Percentiles rank a stretch among this genome's conserved stretches.
Evolutionary conservation across 805 yeast species (phyloP).

Genomic region (Isabelozyma heimii): DNA sequence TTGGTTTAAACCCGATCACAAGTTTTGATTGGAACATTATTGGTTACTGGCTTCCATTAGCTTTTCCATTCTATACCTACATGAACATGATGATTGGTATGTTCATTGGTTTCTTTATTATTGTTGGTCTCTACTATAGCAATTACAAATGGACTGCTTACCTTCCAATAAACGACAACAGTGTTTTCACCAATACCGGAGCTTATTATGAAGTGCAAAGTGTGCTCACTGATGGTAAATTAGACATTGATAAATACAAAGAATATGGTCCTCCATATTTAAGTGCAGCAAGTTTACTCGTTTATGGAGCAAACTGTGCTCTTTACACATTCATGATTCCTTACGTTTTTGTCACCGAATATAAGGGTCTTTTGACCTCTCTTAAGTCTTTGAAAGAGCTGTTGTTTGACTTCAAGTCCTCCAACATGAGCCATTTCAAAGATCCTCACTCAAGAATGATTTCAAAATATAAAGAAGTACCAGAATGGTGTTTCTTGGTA

Average conservation of each 20-base stretch:
- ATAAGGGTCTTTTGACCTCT: slow-evolving; percentile 10
- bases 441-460: slow-evolving; percentile 30
- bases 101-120: slow-evolving; percentile 13
- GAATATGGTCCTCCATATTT: slow-evolving; percentile 27
- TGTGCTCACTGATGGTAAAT: slow-evolving; percentile 36
- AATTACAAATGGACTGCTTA: slow-evolving; percentile 22
- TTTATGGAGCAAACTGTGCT: slow-evolving; percentile 25
- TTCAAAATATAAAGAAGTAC: slow-evolving; percentile 33
- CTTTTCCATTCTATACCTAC: slow-evolving; percentile 38
- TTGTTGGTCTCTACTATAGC: slow-evolving; percentile 16
- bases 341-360: slow-evolving; percentile 9
- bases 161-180: slow-evolving; percentile 40
- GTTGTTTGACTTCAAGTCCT: slow-evolving; percentile 4
- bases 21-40: slow-evolving; percentile 53
- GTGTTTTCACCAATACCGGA: slow-evolving; percentile 49
- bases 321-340: slow-evolving; percentile 21
- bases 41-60: slow-evolving; percentile 25
- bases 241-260: slow-evolving; percentile 18
- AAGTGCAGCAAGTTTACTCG: slow-evolving; percentile 25
- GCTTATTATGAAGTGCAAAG: slow-evolving; percentile 37
- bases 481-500: slow-evolving; percentile 28
- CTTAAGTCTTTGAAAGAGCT: slow-evolving; percentile 8
- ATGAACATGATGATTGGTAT: slow-evolving; percentile 15
- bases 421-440: slow-evolving; percentile 11
- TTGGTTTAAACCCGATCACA: slow-evolving; percentile 54